Base-by-base conservation (phyloP, 352 stramenopile species). In the Elongisporangium senticosum region DNA sequence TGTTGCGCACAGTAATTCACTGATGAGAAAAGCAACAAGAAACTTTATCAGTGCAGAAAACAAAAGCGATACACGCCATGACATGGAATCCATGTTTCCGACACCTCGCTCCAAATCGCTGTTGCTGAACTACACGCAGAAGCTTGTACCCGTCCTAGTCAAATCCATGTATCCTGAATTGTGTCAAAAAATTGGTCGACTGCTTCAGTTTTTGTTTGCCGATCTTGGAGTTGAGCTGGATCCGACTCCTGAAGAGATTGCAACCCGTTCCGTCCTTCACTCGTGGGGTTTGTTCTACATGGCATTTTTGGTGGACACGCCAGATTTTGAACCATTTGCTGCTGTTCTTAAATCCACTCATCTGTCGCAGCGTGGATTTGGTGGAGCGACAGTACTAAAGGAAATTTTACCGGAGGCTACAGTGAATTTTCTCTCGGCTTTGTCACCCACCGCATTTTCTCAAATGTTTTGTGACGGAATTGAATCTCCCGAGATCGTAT, bases 401-500 rank as follows among this genome's bases (percentile, higher is more conserved):
- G 79, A 67, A 19, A 83, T 99, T 5, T 69, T 99, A 2, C 95
- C 96, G 0, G 77, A 95, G 39, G 87, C 88, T 15, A 82, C 98
- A 77, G 89, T 98, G 17, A 84, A 75, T 19, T 75, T 96, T 20
- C 75, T 99, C 0, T 77, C 93, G 2, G 86, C 70, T n/a, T 77
- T 89, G 33, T 87, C 80, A 5, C 64, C 81, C 0, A 71, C 89
- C 40, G 76, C 80, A 40, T 98, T 98, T 63, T 78, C 84, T 1
- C 78, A 96, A 22, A 68, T 97, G 7, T 98, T 98, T 56, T 87
- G 74, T 26, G 82, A 89, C 17, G 76, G 93, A 28, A 77, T 86
- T 19, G 69, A 88, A 51, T 97, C 92, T 1, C 90, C 95, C 19
- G 77, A 96, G 49, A 93, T 98, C 4, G 95, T 98, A 65, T 99